phyloP scores from a whole-genome alignment of 257 asterid genomes.

The Solanum arcanum region DNA sequence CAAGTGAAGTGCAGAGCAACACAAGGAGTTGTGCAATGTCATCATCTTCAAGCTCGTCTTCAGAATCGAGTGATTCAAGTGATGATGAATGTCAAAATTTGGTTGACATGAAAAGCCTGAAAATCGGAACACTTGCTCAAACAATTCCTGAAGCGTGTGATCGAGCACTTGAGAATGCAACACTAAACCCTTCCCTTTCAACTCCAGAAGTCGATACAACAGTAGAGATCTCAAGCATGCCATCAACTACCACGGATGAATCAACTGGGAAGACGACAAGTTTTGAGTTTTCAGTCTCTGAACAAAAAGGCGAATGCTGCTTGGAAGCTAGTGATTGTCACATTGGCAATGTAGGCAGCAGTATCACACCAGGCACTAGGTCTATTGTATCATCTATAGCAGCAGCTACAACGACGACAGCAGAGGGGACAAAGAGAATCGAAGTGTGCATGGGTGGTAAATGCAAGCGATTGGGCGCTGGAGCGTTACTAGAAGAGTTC shows the following conservation, averaged over 20 bases:
- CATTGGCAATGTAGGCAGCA: neutral
- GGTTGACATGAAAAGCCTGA: constrained; percentile 21
- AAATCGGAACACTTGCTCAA: neutral
- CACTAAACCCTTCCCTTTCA: neutral
- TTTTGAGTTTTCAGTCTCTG: neutral
- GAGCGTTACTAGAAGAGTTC: constrained; percentile 42
- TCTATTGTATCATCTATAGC: neutral
- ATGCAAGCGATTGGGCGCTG: constrained; percentile 73
- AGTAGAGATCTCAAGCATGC: neutral
- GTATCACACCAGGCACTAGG: neutral
- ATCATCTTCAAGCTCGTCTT: constrained; percentile 40
- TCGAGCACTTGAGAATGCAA: constrained; percentile 10
- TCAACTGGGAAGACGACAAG: neutral
- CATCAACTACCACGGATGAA: neutral
- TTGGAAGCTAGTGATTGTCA: neutral
- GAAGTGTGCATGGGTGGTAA: constrained; percentile 95
- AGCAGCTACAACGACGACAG: neutral
- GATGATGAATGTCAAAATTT: constrained; percentile 65
- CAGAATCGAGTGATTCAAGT: constrained; percentile 72
- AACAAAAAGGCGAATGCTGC: neutral
- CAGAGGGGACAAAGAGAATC: constrained; percentile 20
- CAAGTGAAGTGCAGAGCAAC: neutral
- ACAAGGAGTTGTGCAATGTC: constrained; percentile 1
- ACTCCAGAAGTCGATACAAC: neutral
- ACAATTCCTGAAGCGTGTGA: neutral